A percentile compares a stretch with the other conserved stretches of the same genome.
Evolutionary conservation across 2,329 filamentous ascomycete genomes (phyloP).

Genomic region (Botrytis aclada): DNA sequence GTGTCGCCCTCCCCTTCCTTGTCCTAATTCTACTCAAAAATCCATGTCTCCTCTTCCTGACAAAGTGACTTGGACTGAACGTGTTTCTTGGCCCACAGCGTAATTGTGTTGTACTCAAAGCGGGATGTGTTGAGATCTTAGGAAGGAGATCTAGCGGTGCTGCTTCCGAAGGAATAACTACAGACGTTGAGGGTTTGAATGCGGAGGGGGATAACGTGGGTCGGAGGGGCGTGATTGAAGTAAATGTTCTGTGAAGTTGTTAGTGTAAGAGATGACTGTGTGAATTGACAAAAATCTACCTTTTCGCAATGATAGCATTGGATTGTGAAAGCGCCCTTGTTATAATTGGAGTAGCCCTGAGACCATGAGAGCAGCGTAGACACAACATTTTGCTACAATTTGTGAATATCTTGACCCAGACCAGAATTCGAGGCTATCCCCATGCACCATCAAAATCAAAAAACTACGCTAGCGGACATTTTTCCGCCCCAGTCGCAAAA

Average conservation of each 20-base stretch:
- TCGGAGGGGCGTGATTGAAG: constrained; percentile 33
- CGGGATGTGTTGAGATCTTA: constrained; percentile 36
- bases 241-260: constrained; percentile 33
- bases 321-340: constrained; percentile 19
- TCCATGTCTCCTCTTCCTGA: constrained; percentile 39
- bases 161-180: background rate
- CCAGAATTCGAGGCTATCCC: constrained; percentile 17
- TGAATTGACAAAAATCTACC: constrained; percentile 24
- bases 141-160: constrained; percentile 32
- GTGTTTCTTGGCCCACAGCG: constrained; percentile 38
- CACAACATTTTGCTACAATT: constrained; percentile 33
- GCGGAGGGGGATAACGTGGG: constrained; percentile 31
- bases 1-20: constrained; percentile 35
- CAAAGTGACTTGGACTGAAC: constrained; percentile 39
- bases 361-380: constrained; percentile 31
- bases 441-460: constrained; percentile 15
- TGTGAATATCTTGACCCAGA: background rate
- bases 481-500: constrained; percentile 22
- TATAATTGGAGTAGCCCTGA: constrained; percentile 24
- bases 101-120: constrained; percentile 34
- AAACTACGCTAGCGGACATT: constrained; percentile 26
- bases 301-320: constrained; percentile 22
- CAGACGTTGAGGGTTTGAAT: constrained; percentile 20
- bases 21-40: constrained; percentile 38
- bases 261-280: background rate